Evolutionary conservation across 805 yeast genomes (phyloP).

Genomic region (Wickerhamiella alocasiicola): DNA sequence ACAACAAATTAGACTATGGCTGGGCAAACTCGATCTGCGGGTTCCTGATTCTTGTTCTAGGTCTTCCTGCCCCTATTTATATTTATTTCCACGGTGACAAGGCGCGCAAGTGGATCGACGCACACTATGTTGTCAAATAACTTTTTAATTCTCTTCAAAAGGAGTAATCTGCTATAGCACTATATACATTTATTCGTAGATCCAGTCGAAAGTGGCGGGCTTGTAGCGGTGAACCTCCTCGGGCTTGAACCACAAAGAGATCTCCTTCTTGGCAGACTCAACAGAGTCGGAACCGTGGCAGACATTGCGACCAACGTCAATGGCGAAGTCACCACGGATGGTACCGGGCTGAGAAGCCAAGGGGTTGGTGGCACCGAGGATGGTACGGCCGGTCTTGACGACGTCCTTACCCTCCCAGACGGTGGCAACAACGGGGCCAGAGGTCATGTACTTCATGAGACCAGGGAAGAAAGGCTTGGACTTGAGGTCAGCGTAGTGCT

Average conservation of each 20-base stretch:
- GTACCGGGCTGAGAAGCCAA: constrained; percentile 96
- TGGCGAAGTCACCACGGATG: constrained; percentile 97
- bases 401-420: constrained; percentile 99
- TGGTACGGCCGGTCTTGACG: constrained; percentile 95
- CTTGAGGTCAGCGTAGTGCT: constrained; percentile 93
- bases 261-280: constrained; percentile 94
- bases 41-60: constrained; percentile 41
- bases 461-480: constrained; percentile 97
- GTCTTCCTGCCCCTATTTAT: constrained; percentile 52
- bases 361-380: constrained; percentile 99
- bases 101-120: constrained; percentile 47
- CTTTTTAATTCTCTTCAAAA: neutral
- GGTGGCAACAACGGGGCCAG: constrained; percentile 98
- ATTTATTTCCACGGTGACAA: constrained; percentile 45
- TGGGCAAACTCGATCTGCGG: constrained; percentile 62
- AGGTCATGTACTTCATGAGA: constrained; percentile 86
- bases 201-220: constrained; percentile 73
- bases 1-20: constrained; percentile 44
- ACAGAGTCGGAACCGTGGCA: constrained; percentile 99
- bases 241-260: constrained; percentile 92
- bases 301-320: constrained; percentile 99
- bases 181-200: constrained; percentile 50
- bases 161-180: neutral
- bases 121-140: constrained; percentile 14
- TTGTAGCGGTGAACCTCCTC: constrained; percentile 92